phyloP scores from a whole-genome alignment of 768 basidiomycete genomes.

The Kwoniella shandongensis region DNA sequence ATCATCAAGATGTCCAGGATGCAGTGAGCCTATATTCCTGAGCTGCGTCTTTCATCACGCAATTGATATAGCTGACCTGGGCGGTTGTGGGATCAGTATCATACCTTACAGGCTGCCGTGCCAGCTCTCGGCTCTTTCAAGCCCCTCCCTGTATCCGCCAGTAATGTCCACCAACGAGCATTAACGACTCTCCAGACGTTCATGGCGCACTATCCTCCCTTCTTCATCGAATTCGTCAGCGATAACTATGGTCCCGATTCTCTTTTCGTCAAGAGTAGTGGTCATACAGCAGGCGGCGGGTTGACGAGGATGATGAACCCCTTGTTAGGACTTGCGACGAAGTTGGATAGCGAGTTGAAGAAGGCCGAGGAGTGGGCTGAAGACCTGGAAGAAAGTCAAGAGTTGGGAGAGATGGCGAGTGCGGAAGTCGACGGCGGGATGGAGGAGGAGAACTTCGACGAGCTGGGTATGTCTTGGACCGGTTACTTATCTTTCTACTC shows the following conservation, averaged over 20 bases:
- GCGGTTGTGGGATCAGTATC: conserved; percentile 2
- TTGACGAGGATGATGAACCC: conserved; percentile 15
- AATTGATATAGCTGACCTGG: neutral
- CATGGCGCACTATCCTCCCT: conserved; percentile 3
- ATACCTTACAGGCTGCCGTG: neutral
- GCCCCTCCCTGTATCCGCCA: neutral
- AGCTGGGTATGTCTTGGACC: neutral
- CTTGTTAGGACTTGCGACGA: conserved; percentile 1
- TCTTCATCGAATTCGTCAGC: conserved; percentile 10
- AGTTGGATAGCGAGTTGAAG: neutral
- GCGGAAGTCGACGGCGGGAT: neutral
- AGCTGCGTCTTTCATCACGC: neutral
- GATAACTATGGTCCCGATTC: neutral
- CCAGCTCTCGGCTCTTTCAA: conserved; percentile 12
- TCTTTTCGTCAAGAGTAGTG: neutral
- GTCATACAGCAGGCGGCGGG: neutral
- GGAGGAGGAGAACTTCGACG: neutral
- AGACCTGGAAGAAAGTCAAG: neutral
- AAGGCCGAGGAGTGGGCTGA: neutral
- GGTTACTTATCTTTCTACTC: neutral
- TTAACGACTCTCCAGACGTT: neutral
- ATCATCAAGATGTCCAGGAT: conserved; percentile 12
- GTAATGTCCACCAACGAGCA: neutral
- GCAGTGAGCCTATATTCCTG: conserved; percentile 4
- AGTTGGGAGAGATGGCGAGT: neutral